Base-by-base conservation (phyloP, 2,329 filamentous ascomycete species). In the Phyllosticta citrichinensis region DNA sequence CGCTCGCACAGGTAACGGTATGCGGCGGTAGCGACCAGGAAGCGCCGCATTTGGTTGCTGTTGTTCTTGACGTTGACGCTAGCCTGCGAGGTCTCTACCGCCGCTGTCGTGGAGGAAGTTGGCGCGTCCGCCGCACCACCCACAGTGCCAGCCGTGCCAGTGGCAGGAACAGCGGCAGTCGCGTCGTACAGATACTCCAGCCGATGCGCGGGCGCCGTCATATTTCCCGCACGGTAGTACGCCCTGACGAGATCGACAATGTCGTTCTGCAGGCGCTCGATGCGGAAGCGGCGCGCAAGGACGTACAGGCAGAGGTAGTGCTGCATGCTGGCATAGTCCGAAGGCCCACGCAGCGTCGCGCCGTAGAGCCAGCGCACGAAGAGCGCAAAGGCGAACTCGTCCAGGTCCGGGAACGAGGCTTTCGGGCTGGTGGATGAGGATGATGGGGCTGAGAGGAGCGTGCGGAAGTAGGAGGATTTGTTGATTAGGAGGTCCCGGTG, bases 151-250 rank as follows among this genome's bases (percentile, higher is more conserved):
- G 27, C 2, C 5, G n/a, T 9, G 11, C 9, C 17, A n/a, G 27
- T 30, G 27, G 27, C 27, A 30, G 27, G 27, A 10, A 30, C 5
- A 10, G 9, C 12, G 3, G 51, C n/a, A 3, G 69, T 70, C 63
- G 63, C 66, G 20, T 65, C 63, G 66, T 72, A 73, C 55, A 73
- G 67, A 66, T 73, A 74, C 61, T 73, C 71, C 40, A 73, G 65
- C 30, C 71, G 68, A 63, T 70, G 73, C 17, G 71, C 64, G 2
- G 71, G 66, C 17, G 71, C 70, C 14, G 71, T 73, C 68, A 73
- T 68, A 61, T 66, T 65, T 52, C 66, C 60, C 25, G 40, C 50
- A 30, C 62, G 63, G 66, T 73, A 73, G 66, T 74, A 73, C 56
- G 61, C 53, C 50, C 71, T 67, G 40, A 68, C 63, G 40, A 67